A percentile compares a stretch with the other conserved stretches of the same genome.
Evolutionary conservation across 2,329 filamentous ascomycete species (phyloP).

Genomic region (Aspergillus sp.): DNA sequence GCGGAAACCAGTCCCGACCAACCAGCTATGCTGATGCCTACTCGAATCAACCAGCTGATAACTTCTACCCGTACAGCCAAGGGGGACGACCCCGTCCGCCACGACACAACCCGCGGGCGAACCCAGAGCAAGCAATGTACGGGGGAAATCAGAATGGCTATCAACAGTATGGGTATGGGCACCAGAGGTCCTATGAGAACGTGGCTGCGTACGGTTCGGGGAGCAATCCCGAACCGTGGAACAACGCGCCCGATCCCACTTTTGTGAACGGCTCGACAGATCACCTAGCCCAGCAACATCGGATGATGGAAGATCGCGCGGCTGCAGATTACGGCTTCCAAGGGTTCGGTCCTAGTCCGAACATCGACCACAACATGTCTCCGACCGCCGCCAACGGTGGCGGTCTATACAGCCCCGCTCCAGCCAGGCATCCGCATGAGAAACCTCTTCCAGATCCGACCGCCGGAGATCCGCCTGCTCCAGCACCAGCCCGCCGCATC

Average conservation of each 20-base stretch:
- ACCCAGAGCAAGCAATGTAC: conserved; percentile 23
- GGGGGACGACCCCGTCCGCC: conserved; percentile 18
- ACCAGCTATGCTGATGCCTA: conserved; percentile 36
- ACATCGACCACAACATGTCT: conserved; percentile 23
- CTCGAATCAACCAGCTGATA: conserved; percentile 35
- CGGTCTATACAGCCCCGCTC: background rate
- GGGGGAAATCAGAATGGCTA: conserved; percentile 22
- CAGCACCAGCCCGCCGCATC: conserved; percentile 10
- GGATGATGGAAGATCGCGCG: conserved; percentile 33
- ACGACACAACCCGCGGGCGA: background rate
- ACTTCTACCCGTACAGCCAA: conserved; percentile 39
- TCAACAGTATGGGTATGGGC: conserved; percentile 44
- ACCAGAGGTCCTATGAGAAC: conserved; percentile 79
- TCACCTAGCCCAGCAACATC: conserved; percentile 47
- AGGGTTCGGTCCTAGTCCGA: conserved; percentile 38
- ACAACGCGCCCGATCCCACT: conserved; percentile 80
- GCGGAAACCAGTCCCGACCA: conserved; percentile 30
- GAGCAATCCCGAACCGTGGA: conserved; percentile 61
- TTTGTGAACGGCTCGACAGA: conserved; percentile 91
- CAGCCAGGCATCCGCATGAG: conserved; percentile 1
- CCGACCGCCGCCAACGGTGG: conserved; percentile 8
- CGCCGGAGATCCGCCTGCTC: conserved; percentile 16
- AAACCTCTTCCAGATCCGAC: conserved; percentile 8
- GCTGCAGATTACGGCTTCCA: conserved; percentile 57
- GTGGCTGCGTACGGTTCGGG: conserved; percentile 59